phyloP scores from a whole-genome alignment of 169 alveolate species.

The Eimeria necatrix region DNA sequence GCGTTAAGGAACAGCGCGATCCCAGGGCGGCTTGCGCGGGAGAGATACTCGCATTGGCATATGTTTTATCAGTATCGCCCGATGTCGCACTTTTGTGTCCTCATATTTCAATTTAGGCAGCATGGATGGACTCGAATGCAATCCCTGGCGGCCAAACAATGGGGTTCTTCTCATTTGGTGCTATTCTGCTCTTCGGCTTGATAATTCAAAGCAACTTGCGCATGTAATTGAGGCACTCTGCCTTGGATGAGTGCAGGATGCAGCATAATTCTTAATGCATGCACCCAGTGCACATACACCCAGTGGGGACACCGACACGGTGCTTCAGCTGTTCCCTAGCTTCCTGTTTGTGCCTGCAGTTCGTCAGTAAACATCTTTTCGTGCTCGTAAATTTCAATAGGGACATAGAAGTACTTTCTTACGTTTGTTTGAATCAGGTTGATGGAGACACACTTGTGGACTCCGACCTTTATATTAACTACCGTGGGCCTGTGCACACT shows the following conservation, averaged over 20 bases:
- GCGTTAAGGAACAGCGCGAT: no score
- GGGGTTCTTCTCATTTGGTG: constrained; percentile 61
- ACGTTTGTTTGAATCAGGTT: constrained; percentile 1
- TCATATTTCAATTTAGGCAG: neutral
- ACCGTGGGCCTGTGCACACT: constrained; percentile 63
- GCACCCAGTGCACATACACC: no score
- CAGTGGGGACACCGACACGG: no score
- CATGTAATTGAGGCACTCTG: constrained; percentile 1
- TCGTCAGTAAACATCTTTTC: no score
- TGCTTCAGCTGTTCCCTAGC: no score
- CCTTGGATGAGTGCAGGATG: neutral
- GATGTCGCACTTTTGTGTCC: neutral
- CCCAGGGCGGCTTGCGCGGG: no score
- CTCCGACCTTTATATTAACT: constrained; percentile 63
- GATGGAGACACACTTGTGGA: constrained; percentile 72
- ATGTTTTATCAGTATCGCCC: no score
- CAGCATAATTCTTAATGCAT: no score
- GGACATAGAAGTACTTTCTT: no score
- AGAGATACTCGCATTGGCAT: no score
- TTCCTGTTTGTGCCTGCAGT: no score
- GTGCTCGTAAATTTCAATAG: no score
- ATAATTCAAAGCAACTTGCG: constrained; percentile 53
- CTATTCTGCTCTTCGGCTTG: constrained; percentile 59
- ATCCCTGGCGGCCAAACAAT: constrained; percentile 27
- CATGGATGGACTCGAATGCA: constrained; percentile 71